phyloP scores from a whole-genome alignment of 2,329 filamentous ascomycete genomes.

The Geoglossum cookeanum region DNA sequence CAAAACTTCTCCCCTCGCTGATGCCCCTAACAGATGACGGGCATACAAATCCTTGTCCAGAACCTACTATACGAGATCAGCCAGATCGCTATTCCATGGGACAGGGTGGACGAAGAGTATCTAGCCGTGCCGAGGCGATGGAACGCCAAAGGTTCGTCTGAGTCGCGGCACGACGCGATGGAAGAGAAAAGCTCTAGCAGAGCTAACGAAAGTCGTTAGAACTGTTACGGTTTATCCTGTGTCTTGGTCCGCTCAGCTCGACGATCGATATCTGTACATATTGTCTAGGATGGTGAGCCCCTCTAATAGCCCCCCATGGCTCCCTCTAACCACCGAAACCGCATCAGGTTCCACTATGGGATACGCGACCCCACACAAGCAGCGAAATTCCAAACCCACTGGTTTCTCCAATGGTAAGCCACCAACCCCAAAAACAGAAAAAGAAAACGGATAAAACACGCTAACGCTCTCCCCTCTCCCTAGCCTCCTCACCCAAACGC shows the following conservation, averaged over 20 bases:
- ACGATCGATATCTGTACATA: slow-evolving; percentile 4
- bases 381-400: not conserved
- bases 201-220: not conserved
- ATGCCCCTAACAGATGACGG: not conserved
- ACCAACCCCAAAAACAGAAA: not conserved
- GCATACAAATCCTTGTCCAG: slow-evolving; percentile 1
- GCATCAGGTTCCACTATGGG: not conserved
- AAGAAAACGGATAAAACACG: no score
- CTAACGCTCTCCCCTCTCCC: not conserved
- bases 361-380: not conserved
- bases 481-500: not conserved
- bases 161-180: not conserved
- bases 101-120: slow-evolving; percentile 1
- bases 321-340: not conserved
- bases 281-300: not conserved
- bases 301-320: not conserved
- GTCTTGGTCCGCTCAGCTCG: not conserved
- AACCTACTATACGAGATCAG: slow-evolving; percentile 1
- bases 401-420: not conserved
- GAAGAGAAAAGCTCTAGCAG: no score
- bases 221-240: not conserved
- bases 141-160: not conserved
- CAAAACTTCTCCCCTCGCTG: no score
- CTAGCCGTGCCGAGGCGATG: not conserved
- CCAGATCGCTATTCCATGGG: slow-evolving; percentile 2